Base-by-base conservation (phyloP, 345 rosid species). In the Corchorus capsularis region DNA sequence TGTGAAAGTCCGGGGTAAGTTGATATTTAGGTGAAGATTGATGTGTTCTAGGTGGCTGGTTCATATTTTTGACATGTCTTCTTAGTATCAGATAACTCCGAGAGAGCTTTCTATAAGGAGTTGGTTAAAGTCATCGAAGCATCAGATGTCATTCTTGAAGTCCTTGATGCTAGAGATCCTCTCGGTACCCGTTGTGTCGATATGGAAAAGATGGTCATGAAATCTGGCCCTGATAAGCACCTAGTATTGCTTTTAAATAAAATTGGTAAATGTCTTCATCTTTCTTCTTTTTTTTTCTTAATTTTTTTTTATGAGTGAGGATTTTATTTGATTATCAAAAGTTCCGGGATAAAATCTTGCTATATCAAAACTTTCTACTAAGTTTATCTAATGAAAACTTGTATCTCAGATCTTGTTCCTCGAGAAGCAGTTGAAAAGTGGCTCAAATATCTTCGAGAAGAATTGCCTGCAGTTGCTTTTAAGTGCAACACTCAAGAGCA, bases 401-500 rank as follows among this genome's bases (percentile, higher is more conserved):
- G 35, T 77, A 39, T 66, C 77, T 66, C 81, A 95, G 99, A 96
- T 92, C 98, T 96, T 80, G 99, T 91, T 74, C 98, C 99, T n/a
- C 83, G 93, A 66, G 99, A 96, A 89, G 83, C 98, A 86, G 94
- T 90, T 75, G 97, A 96, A 78, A 96, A 92, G 82, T 96, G 98
- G 99, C 90, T 96, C 5, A 93, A 83, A 80, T 93, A 89, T 77
- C 96, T 96, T 47, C 89, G 99, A 82, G 98, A 90, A 85, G 98
- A 93, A 76, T 85, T 91, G n/a, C 98, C 98, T 13, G 88, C 99
- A 34, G 98, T 93, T 85, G 98, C 99, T 62, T 96, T 96, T 77
- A 96, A 93, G 83, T 93, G 99, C 81, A 93, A 91, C 77, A 93
- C 97, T 35, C 98, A 96, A 78, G 98, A 93, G 86, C 97, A 92